These are phyloP conservation scores for Cyanidiococcus yangmingshanensis DNA, from an alignment of 23 red algal species.

Conservation along the genomic window DNA sequence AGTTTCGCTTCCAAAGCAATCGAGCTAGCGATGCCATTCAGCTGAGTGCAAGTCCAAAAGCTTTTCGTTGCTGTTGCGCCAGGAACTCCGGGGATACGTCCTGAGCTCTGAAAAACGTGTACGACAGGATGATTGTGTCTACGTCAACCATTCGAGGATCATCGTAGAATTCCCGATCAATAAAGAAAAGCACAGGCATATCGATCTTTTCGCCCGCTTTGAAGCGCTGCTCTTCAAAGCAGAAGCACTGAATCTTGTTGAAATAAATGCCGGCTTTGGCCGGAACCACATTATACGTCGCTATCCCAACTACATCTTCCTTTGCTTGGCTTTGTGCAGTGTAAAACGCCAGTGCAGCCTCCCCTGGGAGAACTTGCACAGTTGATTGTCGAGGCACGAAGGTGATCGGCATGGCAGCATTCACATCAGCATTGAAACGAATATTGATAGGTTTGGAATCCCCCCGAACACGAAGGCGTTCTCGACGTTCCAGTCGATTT, in stretches of 20 bases:
- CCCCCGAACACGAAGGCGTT: background rate
- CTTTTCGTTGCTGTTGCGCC: conserved; percentile 41
- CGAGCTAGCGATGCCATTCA: too few relatives aligned
- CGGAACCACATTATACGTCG: conserved; percentile 93
- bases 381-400: conserved; percentile 62
- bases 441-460: conserved; percentile 62
- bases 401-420: conserved; percentile 53
- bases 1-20: too few relatives aligned
- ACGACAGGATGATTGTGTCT: conserved; percentile 73
- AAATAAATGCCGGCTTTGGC: conserved; percentile 94
- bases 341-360: conserved; percentile 94
- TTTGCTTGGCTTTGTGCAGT: conserved; percentile 62
- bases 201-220: conserved; percentile 76
- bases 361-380: conserved; percentile 61
- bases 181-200: conserved; percentile 98
- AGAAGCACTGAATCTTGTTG: conserved; percentile 99
- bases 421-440: conserved; percentile 84
- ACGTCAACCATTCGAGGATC: conserved; percentile 92
- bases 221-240: conserved; percentile 95
- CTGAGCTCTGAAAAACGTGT: conserved; percentile 94
- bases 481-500: conserved; percentile 1
- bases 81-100: conserved; percentile 41
- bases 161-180: conserved; percentile 77
- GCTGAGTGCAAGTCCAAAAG: background rate
- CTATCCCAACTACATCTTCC: conserved; percentile 67